Evolutionary conservation across 768 basidiomycete species (phyloP).

Genomic region (Boletus tomentosulus): DNA sequence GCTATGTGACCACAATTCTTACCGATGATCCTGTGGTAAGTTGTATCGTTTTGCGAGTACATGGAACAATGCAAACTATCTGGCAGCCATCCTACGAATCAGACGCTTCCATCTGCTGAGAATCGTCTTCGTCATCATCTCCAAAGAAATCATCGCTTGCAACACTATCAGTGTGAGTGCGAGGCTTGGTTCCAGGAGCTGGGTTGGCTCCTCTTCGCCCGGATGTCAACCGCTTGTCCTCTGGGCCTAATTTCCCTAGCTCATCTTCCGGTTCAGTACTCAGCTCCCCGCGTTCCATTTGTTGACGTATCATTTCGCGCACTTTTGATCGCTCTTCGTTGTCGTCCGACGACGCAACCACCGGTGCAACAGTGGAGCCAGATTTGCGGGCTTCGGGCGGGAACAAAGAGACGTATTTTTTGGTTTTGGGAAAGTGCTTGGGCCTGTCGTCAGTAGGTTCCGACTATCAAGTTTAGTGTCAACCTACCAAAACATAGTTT

Average conservation of each 20-base stretch:
- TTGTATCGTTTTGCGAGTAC: constrained; percentile 53
- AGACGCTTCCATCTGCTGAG: constrained; percentile 14
- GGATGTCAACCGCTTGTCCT: background rate
- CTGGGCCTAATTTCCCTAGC: constrained; percentile 11
- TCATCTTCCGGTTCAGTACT: constrained; percentile 56
- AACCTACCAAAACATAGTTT: constrained; percentile 78
- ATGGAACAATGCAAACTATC: constrained; percentile 21
- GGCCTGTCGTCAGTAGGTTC: background rate
- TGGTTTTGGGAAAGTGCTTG: constrained; percentile 78
- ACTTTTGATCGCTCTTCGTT: constrained; percentile 56
- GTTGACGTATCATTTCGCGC: constrained; percentile 51
- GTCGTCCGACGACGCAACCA: constrained; percentile 14
- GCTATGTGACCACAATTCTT: constrained; percentile 16
- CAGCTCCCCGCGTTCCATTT: constrained; percentile 60
- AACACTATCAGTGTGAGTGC: constrained; percentile 9
- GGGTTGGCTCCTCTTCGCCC: constrained; percentile 1
- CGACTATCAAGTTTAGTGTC: background rate
- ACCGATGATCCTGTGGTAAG: too few relatives aligned
- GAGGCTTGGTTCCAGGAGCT: constrained; percentile 3
- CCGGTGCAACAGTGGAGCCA: constrained; percentile 6
- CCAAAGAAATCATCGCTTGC: constrained; percentile 28
- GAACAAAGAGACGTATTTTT: constrained; percentile 89
- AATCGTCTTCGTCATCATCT: constrained; percentile 21
- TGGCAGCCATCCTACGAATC: constrained; percentile 5
- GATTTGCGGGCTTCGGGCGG: constrained; percentile 52